Evolutionary conservation across 2,329 filamentous ascomycete species (phyloP).

Genomic region (Fusarium siculi): DNA sequence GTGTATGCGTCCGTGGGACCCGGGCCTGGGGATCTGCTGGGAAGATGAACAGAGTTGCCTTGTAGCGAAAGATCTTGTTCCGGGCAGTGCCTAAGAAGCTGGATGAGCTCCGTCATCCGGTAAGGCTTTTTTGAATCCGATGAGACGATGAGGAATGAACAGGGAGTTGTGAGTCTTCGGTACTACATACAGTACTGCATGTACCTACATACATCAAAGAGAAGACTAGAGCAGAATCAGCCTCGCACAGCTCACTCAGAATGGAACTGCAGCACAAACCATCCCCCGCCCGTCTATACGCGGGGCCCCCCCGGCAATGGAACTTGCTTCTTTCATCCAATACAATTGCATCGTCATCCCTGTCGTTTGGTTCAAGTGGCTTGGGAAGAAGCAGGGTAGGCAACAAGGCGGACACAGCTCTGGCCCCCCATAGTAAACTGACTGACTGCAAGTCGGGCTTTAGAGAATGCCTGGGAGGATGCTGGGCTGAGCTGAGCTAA

Average conservation of each 20-base stretch:
- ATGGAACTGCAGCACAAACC: constrained; percentile 27
- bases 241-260: constrained; percentile 40
- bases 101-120: not conserved
- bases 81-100: not conserved
- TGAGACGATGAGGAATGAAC: not conserved
- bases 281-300: not conserved
- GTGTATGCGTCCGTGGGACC: not conserved
- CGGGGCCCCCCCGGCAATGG: not conserved
- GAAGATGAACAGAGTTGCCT: not conserved
- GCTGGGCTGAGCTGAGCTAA: constrained; percentile 1
- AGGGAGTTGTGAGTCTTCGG: not conserved
- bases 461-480: constrained; percentile 26
- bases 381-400: constrained; percentile 32
- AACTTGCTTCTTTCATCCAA: constrained; percentile 22
- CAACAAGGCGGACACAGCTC: constrained; percentile 43
- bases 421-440: not conserved
- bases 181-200: not conserved
- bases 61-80: not conserved
- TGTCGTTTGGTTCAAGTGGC: constrained; percentile 32
- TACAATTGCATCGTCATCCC: constrained; percentile 20
- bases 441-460: not conserved
- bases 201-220: not conserved
- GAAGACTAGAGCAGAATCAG: constrained; percentile 8
- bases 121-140: not conserved
- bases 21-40: not conserved